Base-by-base conservation (phyloP, 768 basidiomycete genomes). In the Rhodocollybia butyracea region DNA sequence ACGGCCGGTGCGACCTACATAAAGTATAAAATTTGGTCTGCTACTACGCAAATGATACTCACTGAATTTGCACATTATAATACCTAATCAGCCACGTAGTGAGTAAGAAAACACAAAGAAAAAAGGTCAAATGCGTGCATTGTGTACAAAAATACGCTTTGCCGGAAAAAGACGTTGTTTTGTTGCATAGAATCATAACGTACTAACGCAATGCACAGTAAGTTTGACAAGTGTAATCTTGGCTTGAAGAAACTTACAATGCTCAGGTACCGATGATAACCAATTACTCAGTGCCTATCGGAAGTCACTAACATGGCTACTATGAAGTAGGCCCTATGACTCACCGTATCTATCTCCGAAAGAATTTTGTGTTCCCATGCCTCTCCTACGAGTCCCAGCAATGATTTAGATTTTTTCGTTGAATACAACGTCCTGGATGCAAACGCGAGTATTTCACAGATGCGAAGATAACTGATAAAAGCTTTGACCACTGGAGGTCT, bases 201-300 rank as follows among this genome's bases (percentile, higher is more conserved):
- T 39, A 60, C 59, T 60, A 15, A 24, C 1, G n/a, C 12, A 15
- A 42, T n/a, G 21, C 3, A 15, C 17, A 2, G 19, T 32, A 57
- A 13, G 7, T 24, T 12, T 22, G 13, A 48, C 12, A 3, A 55
- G n/a, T 17, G 27, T n/a, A 4, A 24, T 17, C 8, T 8, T 11
- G 26, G 17, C 15, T 36, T 4, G 22, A 46, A 53, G 22, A 29
- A 26, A 55, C 68, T 29, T 51, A 78, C 76, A 60, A 53, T 78
- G 74, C 17, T 73, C 70, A 0, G 81, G 81, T 3, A 82, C 68
- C 0, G 71, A 59, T 42, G 80, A 76, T 13, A 81, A 70, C 80
- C 80, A 84, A 13, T 70, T 66, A 59, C 82, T 82, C 42, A 84
- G 64, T 2, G 75, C 74, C 43, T 45, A 45, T 45, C 4, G 5